A percentile compares a stretch with the other conserved stretches of the same genome.
These are phyloP conservation scores for Candida sp. DNA, from an alignment of 1,139 yeast genomes.

Conservation along the genomic window DNA sequence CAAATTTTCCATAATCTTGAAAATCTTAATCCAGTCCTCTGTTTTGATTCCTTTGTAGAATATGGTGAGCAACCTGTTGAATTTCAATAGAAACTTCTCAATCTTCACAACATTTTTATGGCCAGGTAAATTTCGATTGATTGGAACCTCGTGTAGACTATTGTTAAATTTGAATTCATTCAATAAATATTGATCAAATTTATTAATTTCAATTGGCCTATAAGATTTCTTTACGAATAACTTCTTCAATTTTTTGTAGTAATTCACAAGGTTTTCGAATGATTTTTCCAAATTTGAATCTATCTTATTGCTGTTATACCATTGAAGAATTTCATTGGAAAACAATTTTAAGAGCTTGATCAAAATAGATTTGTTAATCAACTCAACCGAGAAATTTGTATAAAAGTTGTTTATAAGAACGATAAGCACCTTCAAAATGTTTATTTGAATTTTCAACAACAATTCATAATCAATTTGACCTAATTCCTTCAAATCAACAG, in stretches of 20 bases:
- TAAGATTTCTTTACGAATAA: constrained; percentile 76
- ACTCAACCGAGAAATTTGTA: constrained; percentile 70
- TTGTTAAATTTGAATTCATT: constrained; percentile 40
- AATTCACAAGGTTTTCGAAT: constrained; percentile 48
- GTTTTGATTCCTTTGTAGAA: constrained; percentile 59
- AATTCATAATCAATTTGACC: constrained; percentile 52
- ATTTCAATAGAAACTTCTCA: constrained; percentile 56
- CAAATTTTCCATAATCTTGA: constrained; percentile 71
- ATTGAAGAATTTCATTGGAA: constrained; percentile 68
- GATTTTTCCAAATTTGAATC: constrained; percentile 38
- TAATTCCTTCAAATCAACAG: constrained; percentile 32
- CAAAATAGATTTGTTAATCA: constrained; percentile 57
- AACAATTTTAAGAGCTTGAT: constrained; percentile 65
- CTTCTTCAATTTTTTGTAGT: constrained; percentile 69
- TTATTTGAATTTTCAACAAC: constrained; percentile 73
- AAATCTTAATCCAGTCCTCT: constrained; percentile 79
- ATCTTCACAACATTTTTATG: constrained; percentile 43
- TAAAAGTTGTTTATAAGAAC: constrained; percentile 73
- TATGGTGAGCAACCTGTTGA: constrained; percentile 62
- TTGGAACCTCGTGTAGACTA: constrained; percentile 44
- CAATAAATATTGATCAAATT: constrained; percentile 35
- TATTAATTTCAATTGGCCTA: constrained; percentile 53
- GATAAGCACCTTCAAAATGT: constrained; percentile 74
- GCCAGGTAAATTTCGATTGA: constrained; percentile 47
- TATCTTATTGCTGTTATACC: constrained; percentile 58